Evolutionary conservation across 75 land plant genomes (phyloP).

Genomic region (Cunninghamia lanceolata): DNA sequence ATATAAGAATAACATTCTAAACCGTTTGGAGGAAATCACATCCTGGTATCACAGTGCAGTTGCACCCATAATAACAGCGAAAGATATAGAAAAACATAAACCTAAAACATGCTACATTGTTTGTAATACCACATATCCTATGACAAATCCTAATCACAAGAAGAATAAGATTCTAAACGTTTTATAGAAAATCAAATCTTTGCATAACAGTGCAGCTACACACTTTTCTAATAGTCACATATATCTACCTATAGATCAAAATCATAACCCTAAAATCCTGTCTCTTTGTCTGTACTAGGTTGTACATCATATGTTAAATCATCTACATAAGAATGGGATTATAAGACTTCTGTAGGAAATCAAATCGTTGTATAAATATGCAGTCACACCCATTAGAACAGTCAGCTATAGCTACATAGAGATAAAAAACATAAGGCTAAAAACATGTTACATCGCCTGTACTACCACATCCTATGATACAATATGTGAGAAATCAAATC

Average conservation of each 20-base stretch:
- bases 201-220: neutral
- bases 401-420: neutral
- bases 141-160: neutral
- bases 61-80: neutral
- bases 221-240: neutral
- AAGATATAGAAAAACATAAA: neutral
- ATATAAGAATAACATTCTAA: neutral
- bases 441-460: neutral
- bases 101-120: neutral
- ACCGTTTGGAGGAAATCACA: neutral
- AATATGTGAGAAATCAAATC: neutral
- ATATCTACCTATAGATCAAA: neutral
- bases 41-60: neutral
- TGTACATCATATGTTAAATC: neutral
- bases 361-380: neutral
- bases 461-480: too few species aligned
- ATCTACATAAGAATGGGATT: neutral
- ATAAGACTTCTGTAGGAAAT: neutral
- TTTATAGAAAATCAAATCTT: neutral
- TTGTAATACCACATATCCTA: neutral
- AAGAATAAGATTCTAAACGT: neutral
- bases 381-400: neutral
- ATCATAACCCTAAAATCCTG: neutral
- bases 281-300: too few species aligned
- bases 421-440: neutral